Evolutionary conservation across 768 basidiomycete species (phyloP).

Genomic region (Leccinum aurantiacum): DNA sequence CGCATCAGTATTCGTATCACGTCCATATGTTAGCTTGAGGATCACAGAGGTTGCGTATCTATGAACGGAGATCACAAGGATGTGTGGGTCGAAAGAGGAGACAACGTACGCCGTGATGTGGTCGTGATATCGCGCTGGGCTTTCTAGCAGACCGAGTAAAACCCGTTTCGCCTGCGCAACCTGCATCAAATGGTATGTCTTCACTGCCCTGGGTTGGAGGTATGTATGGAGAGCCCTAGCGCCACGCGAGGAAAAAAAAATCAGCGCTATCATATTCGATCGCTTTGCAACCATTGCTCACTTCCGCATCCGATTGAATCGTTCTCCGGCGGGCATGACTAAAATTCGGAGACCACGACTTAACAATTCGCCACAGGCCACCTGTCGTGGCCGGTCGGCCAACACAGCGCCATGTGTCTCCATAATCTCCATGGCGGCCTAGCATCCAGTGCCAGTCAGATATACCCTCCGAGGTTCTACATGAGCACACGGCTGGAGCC

Average conservation of each 20-base stretch:
- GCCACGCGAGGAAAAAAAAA: too few relatives aligned
- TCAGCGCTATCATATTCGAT: too few relatives aligned
- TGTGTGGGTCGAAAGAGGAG: conserved; percentile 39
- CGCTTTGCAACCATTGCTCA: conserved; percentile 18
- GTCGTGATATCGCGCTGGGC: conserved; percentile 8
- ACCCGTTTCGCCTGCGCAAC: conserved; percentile 29
- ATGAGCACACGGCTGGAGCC: not conserved
- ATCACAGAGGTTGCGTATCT: conserved; percentile 17
- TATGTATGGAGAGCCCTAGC: conserved; percentile 52
- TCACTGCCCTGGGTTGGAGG: conserved; percentile 47
- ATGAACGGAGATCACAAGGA: not conserved
- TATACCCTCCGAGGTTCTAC: not conserved
- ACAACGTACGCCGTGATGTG: conserved; percentile 33
- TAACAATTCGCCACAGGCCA: conserved; percentile 50
- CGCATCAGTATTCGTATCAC: conserved; percentile 9
- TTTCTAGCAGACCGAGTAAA: conserved; percentile 14
- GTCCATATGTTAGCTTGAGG: conserved; percentile 23
- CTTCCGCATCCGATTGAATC: conserved; percentile 56
- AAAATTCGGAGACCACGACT: conserved; percentile 53
- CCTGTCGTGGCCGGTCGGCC: conserved; percentile 33
- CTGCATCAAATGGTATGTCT: conserved; percentile 46
- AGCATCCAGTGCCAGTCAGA: conserved; percentile 15
- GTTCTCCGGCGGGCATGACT: conserved; percentile 47
- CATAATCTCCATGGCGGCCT: conserved; percentile 59
- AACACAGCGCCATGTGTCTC: conserved; percentile 50